Conservation (phyloP, 148 eudicot species). For the Amaranthus hypochondriacus region DNA sequence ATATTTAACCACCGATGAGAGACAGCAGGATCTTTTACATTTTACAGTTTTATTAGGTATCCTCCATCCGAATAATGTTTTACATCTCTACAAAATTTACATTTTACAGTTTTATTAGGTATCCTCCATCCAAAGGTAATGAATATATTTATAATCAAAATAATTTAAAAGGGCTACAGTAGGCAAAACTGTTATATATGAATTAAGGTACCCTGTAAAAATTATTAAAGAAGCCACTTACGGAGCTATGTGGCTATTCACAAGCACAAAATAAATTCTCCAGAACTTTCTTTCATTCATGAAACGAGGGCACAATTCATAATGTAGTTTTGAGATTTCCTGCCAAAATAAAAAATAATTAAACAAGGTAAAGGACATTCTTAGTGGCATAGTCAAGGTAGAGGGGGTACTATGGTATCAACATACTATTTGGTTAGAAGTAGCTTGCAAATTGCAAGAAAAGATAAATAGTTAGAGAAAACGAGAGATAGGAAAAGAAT, state of each 20-base stretch:
- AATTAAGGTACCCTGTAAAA: not conserved
- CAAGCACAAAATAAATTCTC: conserved; percentile 90
- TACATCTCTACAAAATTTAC: not conserved
- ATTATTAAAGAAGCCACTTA: conserved; percentile 39
- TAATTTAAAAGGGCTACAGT: not conserved
- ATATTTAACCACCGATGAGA: not conserved
- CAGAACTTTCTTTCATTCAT: conserved; percentile 96
- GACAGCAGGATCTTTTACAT: not conserved
- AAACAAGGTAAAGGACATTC: conserved; percentile 9
- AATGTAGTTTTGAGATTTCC: conserved; percentile 93
- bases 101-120: not conserved
- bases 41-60: not conserved
- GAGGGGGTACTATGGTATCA: too few species aligned
- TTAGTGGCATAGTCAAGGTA: not conserved
- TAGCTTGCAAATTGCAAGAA: not conserved
- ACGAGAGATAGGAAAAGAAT: not conserved
- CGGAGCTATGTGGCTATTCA: conserved; percentile 77
- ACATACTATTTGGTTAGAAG: not conserved
- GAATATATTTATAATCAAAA: not conserved
- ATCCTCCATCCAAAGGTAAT: not conserved
- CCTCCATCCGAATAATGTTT: not conserved
- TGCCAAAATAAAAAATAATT: conserved; percentile 32
- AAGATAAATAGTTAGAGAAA: not conserved
- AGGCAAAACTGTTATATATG: not conserved
- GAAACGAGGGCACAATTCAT: conserved; percentile 82